Base-by-base conservation (phyloP, 2,329 filamentous ascomycete species). In the Neonectria faginata region DNA sequence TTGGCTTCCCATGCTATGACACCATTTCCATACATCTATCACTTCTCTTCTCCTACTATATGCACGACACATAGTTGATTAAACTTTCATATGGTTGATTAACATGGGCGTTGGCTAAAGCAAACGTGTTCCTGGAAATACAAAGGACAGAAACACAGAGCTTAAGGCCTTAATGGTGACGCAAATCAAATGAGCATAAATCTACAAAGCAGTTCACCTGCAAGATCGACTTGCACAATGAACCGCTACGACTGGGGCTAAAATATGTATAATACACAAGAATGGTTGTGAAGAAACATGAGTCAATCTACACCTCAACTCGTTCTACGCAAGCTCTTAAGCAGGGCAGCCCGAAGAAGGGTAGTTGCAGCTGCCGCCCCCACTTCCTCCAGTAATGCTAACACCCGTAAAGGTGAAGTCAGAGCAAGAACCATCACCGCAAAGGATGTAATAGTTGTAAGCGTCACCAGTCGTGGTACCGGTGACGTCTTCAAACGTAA, bases 371-470 rank as follows among this genome's bases (percentile, higher is more conserved):
- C 64, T 64, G 1, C 60, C 60, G 16, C 60, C 64, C 20, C 44
- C 31, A 16, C 64, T 48, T 56, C 85, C 85, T 42, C 85, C 86
- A 11, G 83, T 84, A 47, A 87, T 76, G 36, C 60, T 70, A 56
- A 84, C 80, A 47, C 76, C 79, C 18, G 71, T 77, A 81, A 83
- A 87, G 16, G 79, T 83, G 81, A 85, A 88, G 73, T 80, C 76
- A 36, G 78, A 77, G 14, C 82, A 84, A 45, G 75, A 75, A 12
- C 51, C 64, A 10, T 60, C 56, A 8, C 81, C 85, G 66, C 86
- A 88, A 16, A 86, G 80, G 63, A 87, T 83, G 69, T 85, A 84
- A 66, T 85, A 75, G 59, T 83, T 74, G 84, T 82, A 25, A 75
- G 77, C 27, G 2, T 12, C 14, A 2, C 53, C 52, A 5, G 36